phyloP scores from a whole-genome alignment of 768 basidiomycete genomes.

The Dacryopinax spathularia region DNA sequence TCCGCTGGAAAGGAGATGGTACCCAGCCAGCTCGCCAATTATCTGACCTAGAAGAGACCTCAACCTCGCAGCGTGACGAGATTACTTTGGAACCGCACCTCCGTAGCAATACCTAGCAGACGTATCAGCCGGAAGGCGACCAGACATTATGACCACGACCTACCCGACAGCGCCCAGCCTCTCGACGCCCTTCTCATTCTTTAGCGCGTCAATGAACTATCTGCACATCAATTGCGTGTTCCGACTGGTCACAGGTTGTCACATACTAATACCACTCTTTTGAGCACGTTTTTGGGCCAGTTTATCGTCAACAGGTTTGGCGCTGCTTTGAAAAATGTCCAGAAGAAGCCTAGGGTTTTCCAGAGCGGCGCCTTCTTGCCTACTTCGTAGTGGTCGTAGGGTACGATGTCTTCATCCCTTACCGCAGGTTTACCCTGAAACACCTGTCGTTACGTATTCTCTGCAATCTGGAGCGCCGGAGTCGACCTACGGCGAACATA shows the following conservation, averaged over 20 bases:
- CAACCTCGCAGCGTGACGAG: neutral
- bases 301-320: slow-evolving; percentile 13
- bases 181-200: slow-evolving; percentile 28
- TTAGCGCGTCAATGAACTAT: slow-evolving; percentile 28
- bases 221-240: too few relatives aligned
- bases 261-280: slow-evolving; percentile 19
- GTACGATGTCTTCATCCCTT: neutral
- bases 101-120: neutral
- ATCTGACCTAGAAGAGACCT: neutral
- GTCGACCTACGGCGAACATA: slow-evolving; percentile 36
- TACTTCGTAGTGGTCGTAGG: slow-evolving; percentile 5
- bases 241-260: neutral
- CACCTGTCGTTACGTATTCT: neutral
- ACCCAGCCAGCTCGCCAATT: neutral
- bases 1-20: neutral
- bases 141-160: neutral
- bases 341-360: slow-evolving; percentile 14
- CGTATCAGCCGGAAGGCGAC: neutral
- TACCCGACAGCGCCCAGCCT: slow-evolving; percentile 34
- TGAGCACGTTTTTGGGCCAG: slow-evolving; percentile 21
- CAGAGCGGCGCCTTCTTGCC: slow-evolving; percentile 10
- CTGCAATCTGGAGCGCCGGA: neutral
- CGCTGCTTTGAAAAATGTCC: slow-evolving; percentile 16
- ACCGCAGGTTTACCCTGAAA: slow-evolving; percentile 5
- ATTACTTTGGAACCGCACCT: neutral